phyloP scores from a whole-genome alignment of 1,284 basidiomycete species.

The Porodaedalea pini region DNA sequence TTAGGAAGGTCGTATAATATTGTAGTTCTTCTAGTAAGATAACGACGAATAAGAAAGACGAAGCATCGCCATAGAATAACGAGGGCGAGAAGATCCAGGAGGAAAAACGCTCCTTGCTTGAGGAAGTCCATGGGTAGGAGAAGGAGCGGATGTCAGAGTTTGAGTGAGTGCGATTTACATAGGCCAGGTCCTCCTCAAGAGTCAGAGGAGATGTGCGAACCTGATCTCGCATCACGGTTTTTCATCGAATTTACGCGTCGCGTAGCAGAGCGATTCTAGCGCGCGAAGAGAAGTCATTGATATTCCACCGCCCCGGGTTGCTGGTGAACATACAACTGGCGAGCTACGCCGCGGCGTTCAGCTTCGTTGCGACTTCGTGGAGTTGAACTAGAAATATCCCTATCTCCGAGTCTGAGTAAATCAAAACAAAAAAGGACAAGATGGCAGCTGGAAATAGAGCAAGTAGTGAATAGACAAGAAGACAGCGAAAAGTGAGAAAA shows the following conservation, averaged over 20 bases:
- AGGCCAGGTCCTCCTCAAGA: too few species aligned
- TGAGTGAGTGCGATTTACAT: too few species aligned
- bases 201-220: too few species aligned
- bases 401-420: too few species aligned
- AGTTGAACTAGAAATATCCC: background rate
- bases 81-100: background rate
- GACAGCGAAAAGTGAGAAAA: too few species aligned
- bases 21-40: slow-evolving; percentile 8
- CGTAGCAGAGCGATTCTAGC: background rate
- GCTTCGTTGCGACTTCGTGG: background rate
- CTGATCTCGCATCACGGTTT: too few species aligned
- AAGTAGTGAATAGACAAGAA: too few species aligned
- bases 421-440: too few species aligned
- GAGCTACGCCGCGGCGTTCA: too few species aligned
- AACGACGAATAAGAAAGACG: background rate
- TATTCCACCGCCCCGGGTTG: background rate
- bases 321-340: background rate
- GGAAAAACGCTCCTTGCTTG: background rate
- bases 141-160: background rate
- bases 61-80: slow-evolving; percentile 1
- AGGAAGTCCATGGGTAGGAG: background rate
- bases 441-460: too few species aligned
- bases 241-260: too few species aligned
- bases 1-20: slow-evolving; percentile 18
- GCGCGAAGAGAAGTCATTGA: background rate